Percentiles rank a stretch among this genome's conserved stretches.
Evolutionary conservation across 257 asterid genomes (phyloP).

Genomic region (Capsicum pubescens): DNA sequence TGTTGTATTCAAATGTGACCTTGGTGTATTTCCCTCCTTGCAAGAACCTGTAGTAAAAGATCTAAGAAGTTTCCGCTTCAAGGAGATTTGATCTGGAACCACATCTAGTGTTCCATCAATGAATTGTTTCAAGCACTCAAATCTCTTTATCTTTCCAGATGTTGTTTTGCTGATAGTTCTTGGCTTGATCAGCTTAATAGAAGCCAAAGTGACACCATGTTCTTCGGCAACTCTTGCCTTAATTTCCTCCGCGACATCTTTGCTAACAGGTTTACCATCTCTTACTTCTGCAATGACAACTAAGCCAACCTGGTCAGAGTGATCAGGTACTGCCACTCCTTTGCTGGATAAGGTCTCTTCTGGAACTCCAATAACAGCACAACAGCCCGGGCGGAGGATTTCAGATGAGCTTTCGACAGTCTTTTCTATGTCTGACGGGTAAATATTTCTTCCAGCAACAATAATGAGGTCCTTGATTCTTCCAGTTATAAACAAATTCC

Average conservation of each 20-base stretch:
- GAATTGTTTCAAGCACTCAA: conserved; percentile 79
- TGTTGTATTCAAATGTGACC: conserved; percentile 44
- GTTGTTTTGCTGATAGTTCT: conserved; percentile 83
- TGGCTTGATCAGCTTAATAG: conserved; percentile 69
- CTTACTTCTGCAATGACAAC: conserved; percentile 81
- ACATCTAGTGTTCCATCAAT: conserved; percentile 64
- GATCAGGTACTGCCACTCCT: conserved; percentile 61
- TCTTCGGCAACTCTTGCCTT: conserved; percentile 69
- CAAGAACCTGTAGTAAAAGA: conserved; percentile 82
- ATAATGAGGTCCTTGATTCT: conserved; percentile 87
- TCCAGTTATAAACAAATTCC: conserved; percentile 74
- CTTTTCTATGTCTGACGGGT: conserved; percentile 81
- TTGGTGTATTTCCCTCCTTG: conserved; percentile 72
- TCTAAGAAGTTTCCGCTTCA: conserved; percentile 55
- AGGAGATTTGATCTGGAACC: conserved; percentile 53
- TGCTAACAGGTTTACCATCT: conserved; percentile 62
- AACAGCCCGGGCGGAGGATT: conserved; percentile 77
- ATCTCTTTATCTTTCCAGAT: conserved; percentile 79
- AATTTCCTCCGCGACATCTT: conserved; percentile 58
- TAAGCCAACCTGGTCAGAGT: conserved; percentile 74
- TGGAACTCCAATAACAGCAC: conserved; percentile 84
- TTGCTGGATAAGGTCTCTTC: conserved; percentile 69
- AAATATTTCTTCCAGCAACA: conserved; percentile 83
- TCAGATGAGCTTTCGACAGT: conserved; percentile 82
- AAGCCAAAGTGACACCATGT: conserved; percentile 73